phyloP scores from a whole-genome alignment of 192 early-diverging fungal genomes.

The Dissophora globulifera region DNA sequence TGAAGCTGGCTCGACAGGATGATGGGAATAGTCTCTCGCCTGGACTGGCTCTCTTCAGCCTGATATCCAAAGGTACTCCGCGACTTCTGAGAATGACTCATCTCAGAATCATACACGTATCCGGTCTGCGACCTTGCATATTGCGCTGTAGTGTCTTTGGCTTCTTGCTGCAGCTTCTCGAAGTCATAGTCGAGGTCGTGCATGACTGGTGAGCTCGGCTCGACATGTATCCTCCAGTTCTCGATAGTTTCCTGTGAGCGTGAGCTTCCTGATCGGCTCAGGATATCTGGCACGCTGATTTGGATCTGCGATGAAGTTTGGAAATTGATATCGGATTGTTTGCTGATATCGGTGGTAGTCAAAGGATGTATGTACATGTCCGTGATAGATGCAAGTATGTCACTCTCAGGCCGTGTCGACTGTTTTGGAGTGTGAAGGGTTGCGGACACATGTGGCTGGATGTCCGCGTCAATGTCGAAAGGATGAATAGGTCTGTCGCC shows the following conservation, averaged over 20 bases:
- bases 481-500: slow-evolving; percentile 20
- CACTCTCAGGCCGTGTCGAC: neutral
- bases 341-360: neutral
- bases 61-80: too few relatives aligned
- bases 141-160: neutral
- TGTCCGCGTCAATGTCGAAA: slow-evolving; percentile 10
- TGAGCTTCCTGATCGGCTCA: slow-evolving; percentile 18
- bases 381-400: neutral
- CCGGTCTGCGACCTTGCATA: neutral
- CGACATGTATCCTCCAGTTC: slow-evolving; percentile 42
- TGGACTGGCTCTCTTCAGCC: neutral
- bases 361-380: slow-evolving; percentile 9
- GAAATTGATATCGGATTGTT: neutral
- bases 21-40: slow-evolving; percentile 36
- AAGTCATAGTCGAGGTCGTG: slow-evolving; percentile 5
- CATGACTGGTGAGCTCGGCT: slow-evolving; percentile 30
- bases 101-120: neutral
- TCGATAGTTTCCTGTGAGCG: slow-evolving; percentile 45
- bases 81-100: neutral
- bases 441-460: neutral
- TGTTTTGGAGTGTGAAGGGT: neutral
- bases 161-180: neutral
- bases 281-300: neutral
- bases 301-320: neutral
- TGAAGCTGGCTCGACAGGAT: slow-evolving; percentile 30